phyloP scores from a whole-genome alignment of 192 early-diverging fungal genomes.

The Gryganskiella cystojenkinii region DNA sequence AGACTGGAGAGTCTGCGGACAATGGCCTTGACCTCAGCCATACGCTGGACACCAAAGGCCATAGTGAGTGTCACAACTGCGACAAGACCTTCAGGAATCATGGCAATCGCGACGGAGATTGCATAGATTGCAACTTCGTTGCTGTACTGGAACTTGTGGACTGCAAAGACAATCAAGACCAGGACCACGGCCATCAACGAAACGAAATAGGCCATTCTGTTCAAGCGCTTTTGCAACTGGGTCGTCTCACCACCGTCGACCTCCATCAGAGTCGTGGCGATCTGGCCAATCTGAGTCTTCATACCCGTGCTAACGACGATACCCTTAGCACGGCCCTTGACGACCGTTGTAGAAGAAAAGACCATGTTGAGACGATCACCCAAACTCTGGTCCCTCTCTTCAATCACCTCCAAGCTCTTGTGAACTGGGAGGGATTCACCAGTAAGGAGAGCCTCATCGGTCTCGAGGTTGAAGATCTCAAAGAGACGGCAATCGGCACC shows the following conservation, averaged over 20 bases:
- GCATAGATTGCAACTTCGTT: constrained; percentile 78
- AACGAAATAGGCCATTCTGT: constrained; percentile 80
- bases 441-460: constrained; percentile 91
- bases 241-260: constrained; percentile 62
- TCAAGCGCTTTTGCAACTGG: constrained; percentile 71
- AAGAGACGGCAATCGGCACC: constrained; percentile 91
- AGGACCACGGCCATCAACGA: constrained; percentile 76
- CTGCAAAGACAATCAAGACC: constrained; percentile 85
- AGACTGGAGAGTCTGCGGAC: constrained; percentile 90
- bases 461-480: constrained; percentile 88
- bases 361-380: constrained; percentile 92
- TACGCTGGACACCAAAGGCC: constrained; percentile 86
- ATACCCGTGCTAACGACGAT: constrained; percentile 86
- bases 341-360: constrained; percentile 88
- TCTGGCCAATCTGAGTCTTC: constrained; percentile 90
- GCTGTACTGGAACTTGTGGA: constrained; percentile 68
- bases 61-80: constrained; percentile 94
- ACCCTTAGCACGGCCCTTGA: constrained; percentile 90
- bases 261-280: constrained; percentile 83
- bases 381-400: constrained; percentile 73
- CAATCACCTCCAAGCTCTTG: constrained; percentile 75
- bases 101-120: constrained; percentile 87
- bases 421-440: constrained; percentile 90
- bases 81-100: constrained; percentile 94
- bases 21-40: constrained; percentile 88